Conservation (phyloP, 2,329 filamentous ascomycete species). For the Sclerotinia sclerotiorum region DNA sequence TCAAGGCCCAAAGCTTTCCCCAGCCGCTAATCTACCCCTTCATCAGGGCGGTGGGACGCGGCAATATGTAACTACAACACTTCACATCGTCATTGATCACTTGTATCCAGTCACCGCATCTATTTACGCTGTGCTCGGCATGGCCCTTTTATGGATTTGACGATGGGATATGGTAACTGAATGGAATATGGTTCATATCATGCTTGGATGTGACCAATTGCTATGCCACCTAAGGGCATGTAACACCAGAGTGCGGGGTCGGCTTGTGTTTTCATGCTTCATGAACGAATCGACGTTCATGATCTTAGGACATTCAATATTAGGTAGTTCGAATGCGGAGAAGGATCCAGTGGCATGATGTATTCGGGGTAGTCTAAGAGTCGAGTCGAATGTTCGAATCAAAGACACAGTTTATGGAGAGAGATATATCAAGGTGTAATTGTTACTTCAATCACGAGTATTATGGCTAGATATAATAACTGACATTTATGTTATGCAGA, state of each 20-base stretch:
- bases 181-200: not conserved
- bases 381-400: too few relatives aligned
- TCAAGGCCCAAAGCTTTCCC: too few relatives aligned
- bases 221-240: not conserved
- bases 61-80: not conserved
- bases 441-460: not conserved
- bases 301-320: not conserved
- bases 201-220: not conserved
- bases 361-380: not conserved
- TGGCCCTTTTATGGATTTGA: not conserved
- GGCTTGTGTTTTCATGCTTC: not conserved
- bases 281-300: not conserved
- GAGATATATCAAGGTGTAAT: constrained; percentile 10
- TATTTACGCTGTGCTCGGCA: not conserved
- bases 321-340: not conserved
- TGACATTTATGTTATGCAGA: constrained; percentile 23
- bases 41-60: not conserved
- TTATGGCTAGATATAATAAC: not conserved
- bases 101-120: not conserved
- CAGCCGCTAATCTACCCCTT: not conserved
- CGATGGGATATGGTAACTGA: not conserved
- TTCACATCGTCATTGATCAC: not conserved
- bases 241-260: not conserved
- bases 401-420: not conserved
- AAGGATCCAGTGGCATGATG: not conserved